Evolutionary conservation across 371 early-diverging fungal genomes (phyloP), one percentile per base, ranked within the genome.

Genomic region (Mortierella sp.): DNA sequence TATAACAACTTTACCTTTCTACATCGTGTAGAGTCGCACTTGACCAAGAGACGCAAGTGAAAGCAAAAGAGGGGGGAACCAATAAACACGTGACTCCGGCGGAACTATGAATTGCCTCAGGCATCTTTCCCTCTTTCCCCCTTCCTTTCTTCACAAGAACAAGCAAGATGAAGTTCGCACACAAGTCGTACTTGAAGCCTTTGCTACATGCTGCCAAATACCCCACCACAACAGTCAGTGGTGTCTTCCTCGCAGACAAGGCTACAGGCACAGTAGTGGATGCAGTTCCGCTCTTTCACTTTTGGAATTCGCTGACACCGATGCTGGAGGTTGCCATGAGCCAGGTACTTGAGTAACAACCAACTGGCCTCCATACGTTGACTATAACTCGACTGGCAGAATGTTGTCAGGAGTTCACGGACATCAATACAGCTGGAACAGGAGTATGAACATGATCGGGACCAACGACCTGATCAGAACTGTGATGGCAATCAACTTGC

Each of bases 171-270:
- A 61, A 48, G 80, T 62, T 87, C 51, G 66, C 84, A 50, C 72
- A 84, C 58, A 81, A 81, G 61, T 91, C 93, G 6, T 91, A 93
- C 81, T 71, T 85, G 60, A 86, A 93, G 68, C 85, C 93, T 6
- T 71, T 93, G 34, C 80, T 93, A 18, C 95, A 95, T 72, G 89
- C 92, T 13, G 88, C 92, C n/a, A 94, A 93, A 82, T 89, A 91
- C 81, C 87, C 95, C 0, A 81, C 86, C 26, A 80, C 82, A 3
- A 80, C 86, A 31, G 91, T 95, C 3, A 86, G 86, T 64, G 95
- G 95, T 43, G 82, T 91, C 18, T 68, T 74, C 30, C 53, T 74
- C 27, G 68, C 74, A 10, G 54, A 49, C 26, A 26, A 28, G 16
- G 18, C 30, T 16, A 52, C 62, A 2, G 58, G 31, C 24, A 50